Conservation (phyloP, 2,329 filamentous ascomycete species). For the Lomentospora prolificans region DNA sequence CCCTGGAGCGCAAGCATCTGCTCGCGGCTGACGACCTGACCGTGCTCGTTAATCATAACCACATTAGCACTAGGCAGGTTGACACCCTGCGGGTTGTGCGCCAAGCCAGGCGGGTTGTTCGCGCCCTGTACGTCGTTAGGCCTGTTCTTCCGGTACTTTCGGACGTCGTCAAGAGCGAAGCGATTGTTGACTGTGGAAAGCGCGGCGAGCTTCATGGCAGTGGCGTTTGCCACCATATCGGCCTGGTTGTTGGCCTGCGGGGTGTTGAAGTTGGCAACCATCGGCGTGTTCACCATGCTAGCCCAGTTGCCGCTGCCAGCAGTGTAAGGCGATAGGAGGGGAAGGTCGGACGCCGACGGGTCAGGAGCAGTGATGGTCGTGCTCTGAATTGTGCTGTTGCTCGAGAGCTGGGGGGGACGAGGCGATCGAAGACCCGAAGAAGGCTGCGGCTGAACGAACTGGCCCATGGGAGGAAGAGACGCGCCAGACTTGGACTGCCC, state of each 20-base stretch:
- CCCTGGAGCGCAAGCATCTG: slow-evolving; percentile 75
- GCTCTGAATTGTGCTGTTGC: slow-evolving; percentile 65
- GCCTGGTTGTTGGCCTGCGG: slow-evolving; percentile 57
- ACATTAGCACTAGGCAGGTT: slow-evolving; percentile 64
- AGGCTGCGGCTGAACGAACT: slow-evolving; percentile 77
- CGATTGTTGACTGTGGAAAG: slow-evolving; percentile 97
- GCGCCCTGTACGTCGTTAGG: slow-evolving; percentile 64
- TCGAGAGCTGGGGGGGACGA: slow-evolving; percentile 52
- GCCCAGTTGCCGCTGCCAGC: slow-evolving; percentile 88
- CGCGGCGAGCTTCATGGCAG: slow-evolving; percentile 96
- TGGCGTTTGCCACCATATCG: slow-evolving; percentile 97
- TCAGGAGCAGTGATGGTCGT: slow-evolving; percentile 69
- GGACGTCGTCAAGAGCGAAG: slow-evolving; percentile 90
- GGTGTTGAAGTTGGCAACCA: slow-evolving; percentile 74
- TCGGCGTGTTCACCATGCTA: slow-evolving; percentile 95
- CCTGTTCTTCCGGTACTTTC: slow-evolving; percentile 85
- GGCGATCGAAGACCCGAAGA: slow-evolving; percentile 72
- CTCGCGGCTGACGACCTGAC: slow-evolving; percentile 76
- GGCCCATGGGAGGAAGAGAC: slow-evolving; percentile 79
- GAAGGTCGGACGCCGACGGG: slow-evolving; percentile 58
- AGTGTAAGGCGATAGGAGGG: slow-evolving; percentile 70
- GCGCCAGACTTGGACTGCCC: slow-evolving; percentile 64
- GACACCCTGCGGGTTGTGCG: slow-evolving; percentile 53
- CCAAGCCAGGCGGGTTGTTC: slow-evolving; percentile 41
- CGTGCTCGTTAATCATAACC: slow-evolving; percentile 91